Evolutionary conservation across 805 yeast genomes (phyloP), one percentile per base, ranked within the genome.

Genomic region (Nakazawaea siamensis): DNA sequence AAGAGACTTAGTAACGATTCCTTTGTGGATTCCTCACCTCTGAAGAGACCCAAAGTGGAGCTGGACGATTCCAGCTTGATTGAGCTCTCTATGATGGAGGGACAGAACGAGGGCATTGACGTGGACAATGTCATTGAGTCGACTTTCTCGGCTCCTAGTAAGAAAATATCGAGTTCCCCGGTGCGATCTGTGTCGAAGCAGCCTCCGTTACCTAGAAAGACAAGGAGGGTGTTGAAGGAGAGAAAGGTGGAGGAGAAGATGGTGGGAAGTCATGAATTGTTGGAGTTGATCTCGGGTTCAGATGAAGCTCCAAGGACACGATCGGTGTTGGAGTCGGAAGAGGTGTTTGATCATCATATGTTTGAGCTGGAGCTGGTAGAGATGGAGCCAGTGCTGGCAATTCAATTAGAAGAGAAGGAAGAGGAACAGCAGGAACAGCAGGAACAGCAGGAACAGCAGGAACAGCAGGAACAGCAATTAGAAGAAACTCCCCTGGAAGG

Each of bases 1-100:
- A 63, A 60, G 37, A 62, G 58, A 30, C 20, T 6, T 12, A 23
- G 13, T 17, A 11, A 4, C 13, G 31, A 27, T 5, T 16, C 11
- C 15, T 21, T 18, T 5, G 25, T 21, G 13, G 18, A 17, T 21
- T n/a, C n/a, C n/a, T n/a, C n/a, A n/a, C n/a, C n/a, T n/a, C n/a
- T n/a, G n/a, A n/a, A n/a, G 27, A 27, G 27, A 25, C 15, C 27
- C 7, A 10, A 9, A 7, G 27, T 25, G 15, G 29, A 15, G 15
- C 8, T 7, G 5, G 19, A 27, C 11, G 32, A 34, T 4, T 13
- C 12, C 9, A 28, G 28, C 28, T 12, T 28, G 28, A 34, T 34
- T 17, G 37, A 34, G 14, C 27, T 34, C 11, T 34, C 37, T 18
- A 14, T 14, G 5, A 18, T 18, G 6, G 33, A 34, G 13, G 32